A percentile compares a stretch with the other conserved stretches of the same genome.
Conservation (phyloP, 192 early-diverging fungal genomes). For the Phycomyces blakesleeanus region DNA sequence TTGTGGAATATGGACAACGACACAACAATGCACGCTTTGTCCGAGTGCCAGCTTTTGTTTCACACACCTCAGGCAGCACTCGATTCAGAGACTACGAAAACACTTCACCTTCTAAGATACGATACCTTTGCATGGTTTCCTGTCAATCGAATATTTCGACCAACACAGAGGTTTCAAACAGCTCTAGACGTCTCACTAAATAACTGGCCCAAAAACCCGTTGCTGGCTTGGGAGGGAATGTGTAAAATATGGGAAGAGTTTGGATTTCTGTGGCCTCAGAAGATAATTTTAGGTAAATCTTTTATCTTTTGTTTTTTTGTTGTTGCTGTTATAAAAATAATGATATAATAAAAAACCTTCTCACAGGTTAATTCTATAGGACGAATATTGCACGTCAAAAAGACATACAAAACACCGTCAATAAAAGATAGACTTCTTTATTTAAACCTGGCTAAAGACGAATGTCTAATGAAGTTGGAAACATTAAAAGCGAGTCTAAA, state of each 20-base stretch:
- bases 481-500: background rate
- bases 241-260: slow-evolving; percentile 4
- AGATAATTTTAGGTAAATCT: slow-evolving; percentile 15
- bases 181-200: background rate
- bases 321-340: no score
- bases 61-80: background rate
- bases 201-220: background rate
- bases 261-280: slow-evolving; percentile 19
- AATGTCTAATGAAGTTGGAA: slow-evolving; percentile 2
- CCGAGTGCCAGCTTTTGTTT: slow-evolving; percentile 11
- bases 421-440: slow-evolving; percentile 1
- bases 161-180: background rate
- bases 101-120: background rate
- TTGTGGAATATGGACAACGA: background rate
- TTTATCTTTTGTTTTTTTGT: slow-evolving; percentile 8
- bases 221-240: background rate
- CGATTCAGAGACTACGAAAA: background rate
- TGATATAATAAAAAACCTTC: no score
- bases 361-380: no score
- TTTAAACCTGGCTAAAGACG: slow-evolving; percentile 20
- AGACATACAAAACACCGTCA: slow-evolving; percentile 11
- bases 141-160: slow-evolving; percentile 12
- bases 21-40: background rate
- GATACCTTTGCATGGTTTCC: slow-evolving; percentile 8
- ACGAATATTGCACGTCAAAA: slow-evolving; percentile 13